Evolutionary conservation across 495 filamentous ascomycete species (phyloP), one percentile per base, ranked within the genome.

Genomic region (Neurospora tetraspora): DNA sequence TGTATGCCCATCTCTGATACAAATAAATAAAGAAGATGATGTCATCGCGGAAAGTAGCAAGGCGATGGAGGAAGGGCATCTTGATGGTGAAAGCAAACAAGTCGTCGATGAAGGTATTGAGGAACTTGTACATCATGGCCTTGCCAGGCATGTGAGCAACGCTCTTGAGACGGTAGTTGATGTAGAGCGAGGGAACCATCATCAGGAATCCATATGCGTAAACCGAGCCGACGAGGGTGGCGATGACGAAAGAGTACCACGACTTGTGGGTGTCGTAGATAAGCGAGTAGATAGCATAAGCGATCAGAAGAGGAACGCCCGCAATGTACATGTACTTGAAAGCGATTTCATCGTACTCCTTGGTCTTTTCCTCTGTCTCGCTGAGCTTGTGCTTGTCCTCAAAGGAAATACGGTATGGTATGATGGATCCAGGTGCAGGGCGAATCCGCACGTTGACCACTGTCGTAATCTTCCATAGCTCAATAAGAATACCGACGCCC

Each of bases 391-490:
- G 93, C 82, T 98, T 99, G 85, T 99, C 96, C 81, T 98, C 95
- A 74, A 99, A 98, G 3, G 87, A 85, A 69, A 99, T 84, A 9
- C 89, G 88, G 80, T 96, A 97, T 0, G 95, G 96, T 53, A 99
- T 80, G 72, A 94, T 82, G 0, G 89, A 91, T 53, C 86, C 89
- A 1, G 89, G 84, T 0, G 91, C 87, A 3, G 88, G 87, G 14
- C 94, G 90, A 72, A 98, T 75, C 74, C 94, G 91, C 70, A 99
- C 93, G 75, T 99, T 89, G 73, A 99, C 96, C 0, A 94, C 89
- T 71, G 97, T 98, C n/a, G 96, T 99, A 79, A 99, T 89, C 79
- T 99, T 99, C 96, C 96, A 99, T 20, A 96, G 90, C 83, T 99
- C 96, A 71, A 99, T 90, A 10, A 97, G 78, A 74, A 99, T 99